phyloP scores from a whole-genome alignment of 371 early-diverging fungal species.

The Amoeboaphelidium protococcarum region DNA sequence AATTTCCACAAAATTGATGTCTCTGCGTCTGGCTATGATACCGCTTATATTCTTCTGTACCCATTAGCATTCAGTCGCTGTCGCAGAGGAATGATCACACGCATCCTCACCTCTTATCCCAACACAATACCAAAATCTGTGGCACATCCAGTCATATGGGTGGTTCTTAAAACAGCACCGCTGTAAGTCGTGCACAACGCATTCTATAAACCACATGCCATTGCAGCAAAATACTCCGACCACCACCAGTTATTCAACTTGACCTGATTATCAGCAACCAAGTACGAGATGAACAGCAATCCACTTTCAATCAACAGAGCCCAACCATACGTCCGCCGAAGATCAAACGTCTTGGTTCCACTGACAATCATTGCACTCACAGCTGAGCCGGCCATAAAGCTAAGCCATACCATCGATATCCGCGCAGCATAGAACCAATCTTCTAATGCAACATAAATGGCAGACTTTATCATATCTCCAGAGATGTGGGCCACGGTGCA shows the following conservation, averaged over 20 bases:
- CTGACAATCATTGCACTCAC: not conserved
- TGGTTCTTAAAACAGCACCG: not conserved
- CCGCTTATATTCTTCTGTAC: too few relatives aligned
- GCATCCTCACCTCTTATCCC: not conserved
- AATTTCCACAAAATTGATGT: not conserved
- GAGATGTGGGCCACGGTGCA: not conserved
- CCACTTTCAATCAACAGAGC: not conserved
- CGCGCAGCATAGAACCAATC: not conserved
- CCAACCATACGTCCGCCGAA: not conserved
- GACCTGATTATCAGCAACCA: not conserved
- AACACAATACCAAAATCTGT: not conserved
- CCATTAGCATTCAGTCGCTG: not conserved
- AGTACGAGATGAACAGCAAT: not conserved
- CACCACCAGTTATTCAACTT: not conserved
- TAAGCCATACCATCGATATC: not conserved
- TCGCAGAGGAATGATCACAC: not conserved
- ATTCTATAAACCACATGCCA: not conserved
- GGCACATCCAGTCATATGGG: not conserved
- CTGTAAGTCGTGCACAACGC: not conserved
- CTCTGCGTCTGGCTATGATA: too few relatives aligned
- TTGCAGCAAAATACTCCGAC: not conserved
- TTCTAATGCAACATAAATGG: not conserved
- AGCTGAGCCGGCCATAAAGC: not conserved
- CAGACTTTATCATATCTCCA: not conserved
- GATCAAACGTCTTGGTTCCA: not conserved